A percentile compares a stretch with the other conserved stretches of the same genome.
These are phyloP conservation scores for Trametes sanguinea DNA, from an alignment of 768 basidiomycete species.

Conservation along the genomic window DNA sequence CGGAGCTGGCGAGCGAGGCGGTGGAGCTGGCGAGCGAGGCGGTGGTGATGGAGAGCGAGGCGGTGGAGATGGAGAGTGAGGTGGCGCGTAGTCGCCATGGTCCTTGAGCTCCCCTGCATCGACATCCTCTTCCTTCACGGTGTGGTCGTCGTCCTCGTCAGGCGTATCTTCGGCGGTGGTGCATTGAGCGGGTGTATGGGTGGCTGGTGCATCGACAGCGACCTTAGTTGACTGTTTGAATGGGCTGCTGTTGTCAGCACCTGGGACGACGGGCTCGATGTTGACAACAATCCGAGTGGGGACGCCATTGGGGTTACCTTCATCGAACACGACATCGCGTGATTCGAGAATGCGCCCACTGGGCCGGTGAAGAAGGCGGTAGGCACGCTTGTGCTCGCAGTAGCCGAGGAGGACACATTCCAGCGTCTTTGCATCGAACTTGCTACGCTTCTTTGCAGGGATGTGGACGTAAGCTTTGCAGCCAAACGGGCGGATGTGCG, in stretches of 20 bases:
- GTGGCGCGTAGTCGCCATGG: too few relatives aligned
- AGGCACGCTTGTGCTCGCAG: conserved; percentile 16
- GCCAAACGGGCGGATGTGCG: conserved; percentile 29
- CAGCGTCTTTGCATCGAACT: conserved; percentile 19
- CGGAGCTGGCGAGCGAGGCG: neutral
- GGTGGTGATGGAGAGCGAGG: neutral
- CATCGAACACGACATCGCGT: conserved; percentile 17
- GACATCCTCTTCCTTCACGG: neutral
- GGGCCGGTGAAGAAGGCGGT: conserved; percentile 5
- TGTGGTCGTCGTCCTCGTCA: neutral
- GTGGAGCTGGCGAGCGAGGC: neutral
- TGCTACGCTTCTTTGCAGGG: conserved; percentile 18
- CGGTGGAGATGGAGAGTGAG: neutral
- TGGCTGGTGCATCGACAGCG: neutral
- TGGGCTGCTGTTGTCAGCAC: neutral
- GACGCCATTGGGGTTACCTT: conserved; percentile 8
- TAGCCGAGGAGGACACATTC: conserved; percentile 24
- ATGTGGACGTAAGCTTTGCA: conserved; percentile 27
- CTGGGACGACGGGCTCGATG: neutral
- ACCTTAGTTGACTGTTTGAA: neutral
- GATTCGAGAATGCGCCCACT: conserved; percentile 6
- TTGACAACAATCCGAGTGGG: neutral
- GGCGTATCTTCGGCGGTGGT: neutral
- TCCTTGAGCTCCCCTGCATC: neutral
- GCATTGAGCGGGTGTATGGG: neutral